A percentile compares a stretch with the other conserved stretches of the same genome.
phyloP scores from a whole-genome alignment of 805 yeast genomes.

The Pichia membranifaciens region DNA sequence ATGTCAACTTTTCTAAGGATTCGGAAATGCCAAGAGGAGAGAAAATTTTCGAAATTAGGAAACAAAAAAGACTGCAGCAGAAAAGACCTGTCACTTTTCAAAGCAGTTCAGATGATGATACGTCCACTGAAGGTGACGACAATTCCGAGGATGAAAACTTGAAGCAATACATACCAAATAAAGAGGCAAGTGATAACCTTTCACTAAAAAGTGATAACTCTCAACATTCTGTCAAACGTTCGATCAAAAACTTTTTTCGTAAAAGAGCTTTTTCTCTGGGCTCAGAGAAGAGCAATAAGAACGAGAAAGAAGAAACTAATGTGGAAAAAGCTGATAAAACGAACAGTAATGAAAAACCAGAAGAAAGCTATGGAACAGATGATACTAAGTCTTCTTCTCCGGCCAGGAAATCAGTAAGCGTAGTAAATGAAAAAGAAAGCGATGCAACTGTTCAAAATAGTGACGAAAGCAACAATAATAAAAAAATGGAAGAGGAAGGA shows the following conservation, averaged over 20 bases:
- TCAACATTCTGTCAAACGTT: not conserved
- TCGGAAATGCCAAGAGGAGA: constrained; percentile 9
- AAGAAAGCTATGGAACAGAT: too few relatives aligned
- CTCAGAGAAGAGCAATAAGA: constrained; percentile 4
- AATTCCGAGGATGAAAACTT: constrained; percentile 5
- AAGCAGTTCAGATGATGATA: constrained; percentile 21
- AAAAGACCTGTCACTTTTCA: constrained; percentile 14
- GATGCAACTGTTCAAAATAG: too few relatives aligned
- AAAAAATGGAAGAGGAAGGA: not conserved
- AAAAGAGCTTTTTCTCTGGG: constrained; percentile 11
- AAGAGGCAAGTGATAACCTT: not conserved
- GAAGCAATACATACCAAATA: not conserved
- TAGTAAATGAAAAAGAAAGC: not conserved
- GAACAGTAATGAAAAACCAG: not conserved
- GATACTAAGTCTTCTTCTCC: too few relatives aligned
- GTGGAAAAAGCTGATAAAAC: not conserved
- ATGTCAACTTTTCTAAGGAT: constrained; percentile 26
- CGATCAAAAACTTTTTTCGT: constrained; percentile 8
- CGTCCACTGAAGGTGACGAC: constrained; percentile 21
- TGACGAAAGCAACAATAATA: not conserved
- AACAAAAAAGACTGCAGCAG: constrained; percentile 1
- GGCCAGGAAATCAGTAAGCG: not conserved
- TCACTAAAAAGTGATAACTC: constrained; percentile 2
- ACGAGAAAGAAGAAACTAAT: not conserved
- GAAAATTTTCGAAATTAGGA: constrained; percentile 6